Base-by-base conservation (phyloP, 768 basidiomycete species). In the Kwoniella mangroviensis region DNA sequence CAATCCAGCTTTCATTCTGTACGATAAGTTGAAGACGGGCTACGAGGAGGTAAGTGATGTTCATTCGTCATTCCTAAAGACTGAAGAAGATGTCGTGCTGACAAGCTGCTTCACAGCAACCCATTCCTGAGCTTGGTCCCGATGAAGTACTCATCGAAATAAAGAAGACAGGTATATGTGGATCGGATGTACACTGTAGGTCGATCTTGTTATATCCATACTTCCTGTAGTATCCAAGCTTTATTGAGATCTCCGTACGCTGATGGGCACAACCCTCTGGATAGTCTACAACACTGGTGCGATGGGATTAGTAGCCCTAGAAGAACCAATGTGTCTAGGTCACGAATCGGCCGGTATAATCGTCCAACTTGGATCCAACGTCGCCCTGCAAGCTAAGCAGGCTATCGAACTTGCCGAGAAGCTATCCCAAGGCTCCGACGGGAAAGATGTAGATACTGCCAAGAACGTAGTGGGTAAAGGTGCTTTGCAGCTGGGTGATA, bases 141-240 rank as follows among this genome's bases (percentile, higher is more conserved):
- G 85, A 90, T 78, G 91, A 97, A 72, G 93, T 94, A 52, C 88
- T 98, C 22, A 89, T 98, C 42, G 86, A 91, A 75, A 91, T 98
- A 52, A 94, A 93, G 85, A 94, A 94, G 85, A 96, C 94, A 19
- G 93, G 93, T 62, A 94, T 95, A 73, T 95, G 93, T 80, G 93
- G 93, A 45, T 93, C 92, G 68, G 93, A 96, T 67, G 74, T 67
- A 9, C 67, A 71, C 66, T 73, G 72, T 72, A 59, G 45, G 63
- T 70, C 63, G 42, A 11, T 49, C 49, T 52, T 1, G 12, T 51
- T 10, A 15, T 9, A n/a, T 26, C 43, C 49, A 22, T 34, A 34
- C 9, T 1, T 70, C 40, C 21, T 60, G 9, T 34, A n/a, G 19
- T 19, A 21, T 17, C n/a, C 26, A 41, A 3, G 2, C 3, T 15